Evolutionary conservation across 305 asterid genomes (phyloP).

Genomic region (Fraxinus greggii): DNA sequence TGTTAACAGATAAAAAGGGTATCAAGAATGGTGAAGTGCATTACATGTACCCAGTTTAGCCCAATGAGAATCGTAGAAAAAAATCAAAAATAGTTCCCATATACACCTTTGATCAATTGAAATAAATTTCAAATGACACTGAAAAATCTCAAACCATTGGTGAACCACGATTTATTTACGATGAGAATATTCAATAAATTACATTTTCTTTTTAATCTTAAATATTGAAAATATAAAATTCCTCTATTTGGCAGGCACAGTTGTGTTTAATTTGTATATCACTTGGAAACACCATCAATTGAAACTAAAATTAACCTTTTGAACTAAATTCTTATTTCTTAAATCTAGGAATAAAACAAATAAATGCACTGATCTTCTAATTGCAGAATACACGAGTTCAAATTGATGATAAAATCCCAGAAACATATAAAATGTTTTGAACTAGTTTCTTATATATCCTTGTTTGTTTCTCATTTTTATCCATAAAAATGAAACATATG

Average conservation of each 20-base stretch:
- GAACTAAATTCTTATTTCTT: background rate
- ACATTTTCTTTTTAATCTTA: background rate
- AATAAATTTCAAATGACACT: background rate
- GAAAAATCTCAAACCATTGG: background rate
- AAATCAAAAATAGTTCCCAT: background rate
- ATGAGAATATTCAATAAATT: background rate
- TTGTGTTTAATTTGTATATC: background rate
- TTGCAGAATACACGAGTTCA: background rate
- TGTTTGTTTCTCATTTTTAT: too few relatives aligned
- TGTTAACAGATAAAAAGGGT: background rate
- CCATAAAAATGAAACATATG: too few relatives aligned
- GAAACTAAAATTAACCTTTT: background rate
- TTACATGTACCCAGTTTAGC: background rate
- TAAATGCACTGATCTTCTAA: background rate
- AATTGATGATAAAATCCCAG: background rate
- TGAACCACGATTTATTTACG: background rate
- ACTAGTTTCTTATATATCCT: background rate
- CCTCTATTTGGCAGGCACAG: background rate
- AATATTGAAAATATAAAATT: background rate
- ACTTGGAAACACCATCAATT: background rate
- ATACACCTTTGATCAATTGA: background rate
- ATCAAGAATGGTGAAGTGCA: background rate
- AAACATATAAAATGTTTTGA: background rate
- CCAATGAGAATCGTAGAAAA: background rate
- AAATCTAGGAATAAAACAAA: background rate